These are phyloP conservation scores for Colletotrichum ledebouriae DNA, from an alignment of 2,329 filamentous ascomycete species.

Conservation along the genomic window DNA sequence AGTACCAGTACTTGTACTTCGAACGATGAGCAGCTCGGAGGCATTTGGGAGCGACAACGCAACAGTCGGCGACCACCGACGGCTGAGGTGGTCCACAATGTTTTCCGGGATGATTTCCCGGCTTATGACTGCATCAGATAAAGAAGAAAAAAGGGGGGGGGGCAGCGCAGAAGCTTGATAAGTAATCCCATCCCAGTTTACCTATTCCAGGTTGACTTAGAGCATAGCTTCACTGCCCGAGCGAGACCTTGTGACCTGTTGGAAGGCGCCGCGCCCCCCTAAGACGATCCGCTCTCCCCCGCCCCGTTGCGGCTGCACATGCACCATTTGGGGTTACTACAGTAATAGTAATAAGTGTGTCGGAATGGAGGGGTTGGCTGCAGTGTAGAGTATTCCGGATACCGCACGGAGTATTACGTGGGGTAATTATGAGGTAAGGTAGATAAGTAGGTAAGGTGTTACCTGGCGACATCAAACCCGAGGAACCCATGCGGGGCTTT, in stretches of 20 bases:
- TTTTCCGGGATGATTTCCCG: conserved; percentile 15
- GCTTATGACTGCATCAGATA: conserved; percentile 24
- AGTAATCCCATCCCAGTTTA: neutral
- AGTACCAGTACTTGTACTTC: neutral
- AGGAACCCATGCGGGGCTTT: too few relatives aligned
- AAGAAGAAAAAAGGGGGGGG: neutral
- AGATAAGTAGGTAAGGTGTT: too few relatives aligned
- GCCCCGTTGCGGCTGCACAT: too few relatives aligned
- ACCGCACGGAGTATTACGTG: too few relatives aligned
- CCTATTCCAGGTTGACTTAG: neutral
- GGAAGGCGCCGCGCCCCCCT: conserved; percentile 33
- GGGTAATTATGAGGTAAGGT: too few relatives aligned
- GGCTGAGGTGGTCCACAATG: conserved; percentile 28
- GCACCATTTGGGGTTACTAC: too few relatives aligned
- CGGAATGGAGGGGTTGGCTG: too few relatives aligned
- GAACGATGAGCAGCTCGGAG: neutral
- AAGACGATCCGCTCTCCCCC: too few relatives aligned
- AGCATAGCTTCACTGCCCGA: conserved; percentile 27
- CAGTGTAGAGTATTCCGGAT: too few relatives aligned
- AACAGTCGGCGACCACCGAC: conserved; percentile 37
- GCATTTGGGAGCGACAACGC: conserved; percentile 5
- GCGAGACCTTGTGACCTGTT: conserved; percentile 35
- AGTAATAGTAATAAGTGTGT: too few relatives aligned
- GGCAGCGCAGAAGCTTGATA: neutral
- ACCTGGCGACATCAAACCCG: too few relatives aligned